These are phyloP conservation scores for Talaromyces sp. DNA, from an alignment of 2,329 filamentous ascomycete genomes.

Conservation along the genomic window DNA sequence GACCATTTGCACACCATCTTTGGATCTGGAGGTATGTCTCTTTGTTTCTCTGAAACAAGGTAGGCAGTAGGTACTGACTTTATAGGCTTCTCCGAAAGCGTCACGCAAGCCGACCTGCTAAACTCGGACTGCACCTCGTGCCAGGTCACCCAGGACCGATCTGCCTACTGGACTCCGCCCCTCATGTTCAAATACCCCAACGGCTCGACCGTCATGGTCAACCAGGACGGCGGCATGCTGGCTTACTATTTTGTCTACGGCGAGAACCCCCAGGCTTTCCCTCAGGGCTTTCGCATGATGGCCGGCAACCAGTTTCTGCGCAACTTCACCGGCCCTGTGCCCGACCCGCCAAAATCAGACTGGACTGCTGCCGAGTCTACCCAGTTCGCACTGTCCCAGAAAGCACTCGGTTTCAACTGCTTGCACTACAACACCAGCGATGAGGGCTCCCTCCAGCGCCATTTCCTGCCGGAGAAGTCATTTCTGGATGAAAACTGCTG, in stretches of 20 bases:
- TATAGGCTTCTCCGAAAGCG: conserved; percentile 58
- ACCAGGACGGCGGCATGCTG: conserved; percentile 75
- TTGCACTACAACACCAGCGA: conserved; percentile 65
- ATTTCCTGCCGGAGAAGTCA: conserved; percentile 71
- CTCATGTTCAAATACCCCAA: conserved; percentile 71
- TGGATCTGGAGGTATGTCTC: conserved; percentile 65
- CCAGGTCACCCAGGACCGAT: conserved; percentile 71
- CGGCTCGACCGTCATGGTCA: conserved; percentile 61
- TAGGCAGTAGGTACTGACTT: background rate
- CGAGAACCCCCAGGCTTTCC: conserved; percentile 64
- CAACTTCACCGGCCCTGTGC: conserved; percentile 64
- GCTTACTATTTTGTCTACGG: conserved; percentile 83
- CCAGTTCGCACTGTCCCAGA: conserved; percentile 67
- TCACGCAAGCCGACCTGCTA: conserved; percentile 53
- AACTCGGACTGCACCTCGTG: conserved; percentile 71
- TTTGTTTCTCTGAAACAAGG: background rate
- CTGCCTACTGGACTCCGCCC: conserved; percentile 78
- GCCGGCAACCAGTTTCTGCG: conserved; percentile 65
- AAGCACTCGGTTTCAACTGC: conserved; percentile 91
- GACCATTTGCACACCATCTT: conserved; percentile 69
- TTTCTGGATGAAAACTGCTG: conserved; percentile 75
- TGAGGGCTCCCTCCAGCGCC: conserved; percentile 73
- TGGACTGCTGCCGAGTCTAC: conserved; percentile 63
- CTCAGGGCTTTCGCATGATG: conserved; percentile 72
- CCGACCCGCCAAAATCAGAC: conserved; percentile 60